Percentiles rank a stretch among this genome's conserved stretches.
Conservation (phyloP, 768 basidiomycete genomes). For the Sistotremastrum niveocremeum region DNA sequence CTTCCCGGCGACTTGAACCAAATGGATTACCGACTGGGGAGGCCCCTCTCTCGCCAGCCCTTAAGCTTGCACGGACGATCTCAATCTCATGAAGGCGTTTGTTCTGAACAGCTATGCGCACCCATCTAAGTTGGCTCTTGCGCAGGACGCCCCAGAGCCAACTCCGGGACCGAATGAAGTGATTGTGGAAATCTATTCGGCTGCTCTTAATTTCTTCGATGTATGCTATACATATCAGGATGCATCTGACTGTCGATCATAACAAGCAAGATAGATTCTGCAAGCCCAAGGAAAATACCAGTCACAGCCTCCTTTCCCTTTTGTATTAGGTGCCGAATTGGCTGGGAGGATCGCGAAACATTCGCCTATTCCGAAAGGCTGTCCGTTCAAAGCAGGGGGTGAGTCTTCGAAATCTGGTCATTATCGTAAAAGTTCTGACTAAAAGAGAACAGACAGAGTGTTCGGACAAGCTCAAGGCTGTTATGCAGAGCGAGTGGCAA, state of each 20-base stretch:
- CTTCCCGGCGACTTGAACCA: no score
- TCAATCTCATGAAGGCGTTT: slow-evolving; percentile 56
- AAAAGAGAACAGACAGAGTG: slow-evolving; percentile 42
- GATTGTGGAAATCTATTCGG: slow-evolving; percentile 62
- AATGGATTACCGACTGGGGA: no score
- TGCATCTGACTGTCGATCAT: background rate
- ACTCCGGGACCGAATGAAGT: slow-evolving; percentile 37
- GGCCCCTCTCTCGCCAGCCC: no score
- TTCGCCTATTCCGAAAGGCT: slow-evolving; percentile 70
- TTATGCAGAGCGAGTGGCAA: slow-evolving; percentile 64
- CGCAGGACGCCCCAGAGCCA: slow-evolving; percentile 46
- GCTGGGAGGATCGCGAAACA: slow-evolving; percentile 57
- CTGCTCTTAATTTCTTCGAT: slow-evolving; percentile 70
- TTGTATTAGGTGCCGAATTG: slow-evolving; percentile 76
- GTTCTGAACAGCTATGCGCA: slow-evolving; percentile 57
- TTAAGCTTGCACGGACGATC: background rate
- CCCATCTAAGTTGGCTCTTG: slow-evolving; percentile 47
- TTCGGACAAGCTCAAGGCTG: slow-evolving; percentile 75
- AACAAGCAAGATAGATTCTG: slow-evolving; percentile 38
- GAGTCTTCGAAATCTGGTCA: no score
- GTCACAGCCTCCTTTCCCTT: slow-evolving; percentile 69
- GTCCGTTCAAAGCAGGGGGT: slow-evolving; percentile 56
- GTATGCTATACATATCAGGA: slow-evolving; percentile 17
- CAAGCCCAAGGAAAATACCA: slow-evolving; percentile 89
- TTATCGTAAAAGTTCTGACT: no score